Conservation (phyloP, 768 basidiomycete species). For the Auriscalpium microsporum region DNA sequence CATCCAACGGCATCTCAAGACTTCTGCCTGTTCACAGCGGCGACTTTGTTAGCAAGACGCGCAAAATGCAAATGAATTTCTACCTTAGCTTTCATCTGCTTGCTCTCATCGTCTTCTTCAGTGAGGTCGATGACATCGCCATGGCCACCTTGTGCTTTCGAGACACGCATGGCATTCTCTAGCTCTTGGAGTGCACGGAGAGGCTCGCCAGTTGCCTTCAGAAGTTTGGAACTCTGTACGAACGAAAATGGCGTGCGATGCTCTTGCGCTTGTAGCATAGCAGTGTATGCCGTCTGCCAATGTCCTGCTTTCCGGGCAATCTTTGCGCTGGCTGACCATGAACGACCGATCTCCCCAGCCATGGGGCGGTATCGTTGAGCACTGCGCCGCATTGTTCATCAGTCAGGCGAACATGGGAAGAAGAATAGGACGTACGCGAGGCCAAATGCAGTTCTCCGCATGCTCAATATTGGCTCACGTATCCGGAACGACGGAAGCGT, state of each 20-base stretch:
- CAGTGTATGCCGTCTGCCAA: conserved; percentile 94
- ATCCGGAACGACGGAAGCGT: conserved; percentile 83
- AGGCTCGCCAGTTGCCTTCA: conserved; percentile 70
- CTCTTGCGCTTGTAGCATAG: conserved; percentile 83
- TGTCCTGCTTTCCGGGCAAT: conserved; percentile 94
- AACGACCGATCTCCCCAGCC: conserved; percentile 46
- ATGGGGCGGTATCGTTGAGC: conserved; percentile 3
- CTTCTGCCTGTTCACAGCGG: conserved; percentile 45
- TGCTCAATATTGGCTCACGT: conserved; percentile 82
- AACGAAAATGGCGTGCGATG: conserved; percentile 66
- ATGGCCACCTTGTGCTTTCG: conserved; percentile 9
- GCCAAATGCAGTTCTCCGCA: conserved; percentile 75
- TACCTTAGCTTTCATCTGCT: conserved; percentile 66
- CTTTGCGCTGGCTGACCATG: conserved; percentile 92
- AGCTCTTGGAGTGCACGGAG: conserved; percentile 82
- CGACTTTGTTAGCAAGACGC: background rate
- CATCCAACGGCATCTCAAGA: conserved; percentile 88
- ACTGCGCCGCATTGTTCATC: background rate
- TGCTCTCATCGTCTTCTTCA: conserved; percentile 40
- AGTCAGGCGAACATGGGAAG: too few relatives aligned
- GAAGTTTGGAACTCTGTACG: conserved; percentile 83
- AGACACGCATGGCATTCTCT: conserved; percentile 56
- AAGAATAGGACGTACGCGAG: conserved; percentile 38
- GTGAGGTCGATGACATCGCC: conserved; percentile 49
- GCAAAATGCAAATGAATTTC: background rate